Evolutionary conservation across 352 stramenopile species (phyloP), one percentile per base, ranked within the genome.

Genomic region (Pythium volutum): DNA sequence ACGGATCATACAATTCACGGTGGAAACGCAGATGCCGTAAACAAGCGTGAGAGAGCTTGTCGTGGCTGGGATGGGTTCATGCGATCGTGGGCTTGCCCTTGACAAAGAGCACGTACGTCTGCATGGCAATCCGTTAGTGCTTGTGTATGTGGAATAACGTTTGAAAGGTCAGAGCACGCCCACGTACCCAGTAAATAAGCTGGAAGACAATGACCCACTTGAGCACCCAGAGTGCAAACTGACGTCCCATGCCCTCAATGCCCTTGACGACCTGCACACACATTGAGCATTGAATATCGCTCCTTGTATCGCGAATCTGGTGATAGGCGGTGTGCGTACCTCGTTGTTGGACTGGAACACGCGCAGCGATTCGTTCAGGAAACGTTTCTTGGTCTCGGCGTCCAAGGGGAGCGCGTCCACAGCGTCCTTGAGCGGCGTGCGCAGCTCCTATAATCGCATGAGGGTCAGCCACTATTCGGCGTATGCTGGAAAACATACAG

Each of bases 291-390:
- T n/a, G n/a, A n/a, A n/a, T n/a, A n/a, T n/a, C n/a, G n/a, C n/a
- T n/a, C n/a, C n/a, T n/a, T n/a, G n/a, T n/a, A n/a, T n/a, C n/a
- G n/a, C n/a, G n/a, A n/a, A n/a, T 42, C 38, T 16, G 47, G 34
- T 12, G 4, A 39, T 1, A 18, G 14, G 42, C 16, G 15, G 12
- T 43, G 22, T 20, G 20, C 56, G 31, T n/a, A 87, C 79, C 62
- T 87, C 54, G 65, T 91, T 91, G 70, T 87, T 91, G 66, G 85
- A 75, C 52, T 84, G 70, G 43, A 88, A 89, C 41, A 77, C 79
- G 2, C 43, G 71, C 20, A 85, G 51, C 2, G 77, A 87, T 41
- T 91, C 81, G 9, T 43, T 59, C 29, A 90, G 60, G 23, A 90
- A 64, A 25, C 79, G 71, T 38, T 72, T 55, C 65, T 69, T 84